Percentiles rank a stretch among this genome's conserved stretches.
Conservation (phyloP, 1,284 basidiomycete species). For the Porogramme epimiltina region DNA sequence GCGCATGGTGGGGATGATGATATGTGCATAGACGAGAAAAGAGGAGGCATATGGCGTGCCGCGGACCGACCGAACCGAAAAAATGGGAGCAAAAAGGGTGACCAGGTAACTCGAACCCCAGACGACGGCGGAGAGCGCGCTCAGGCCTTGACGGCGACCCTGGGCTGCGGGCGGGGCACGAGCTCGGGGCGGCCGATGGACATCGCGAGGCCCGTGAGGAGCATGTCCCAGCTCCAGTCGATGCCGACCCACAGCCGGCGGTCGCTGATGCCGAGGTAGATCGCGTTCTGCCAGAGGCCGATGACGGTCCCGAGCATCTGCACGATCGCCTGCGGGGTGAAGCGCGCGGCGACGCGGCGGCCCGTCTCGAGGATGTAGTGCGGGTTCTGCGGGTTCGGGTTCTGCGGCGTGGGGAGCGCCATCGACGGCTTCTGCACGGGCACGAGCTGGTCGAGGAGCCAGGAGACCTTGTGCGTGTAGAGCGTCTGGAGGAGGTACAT, state of each 20-base stretch:
- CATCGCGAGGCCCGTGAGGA: slow-evolving; percentile 44
- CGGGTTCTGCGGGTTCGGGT: slow-evolving; percentile 17
- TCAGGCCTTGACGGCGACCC: slow-evolving; percentile 1
- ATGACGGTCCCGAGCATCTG: slow-evolving; percentile 43
- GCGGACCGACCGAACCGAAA: slow-evolving; percentile 1
- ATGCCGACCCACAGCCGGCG: slow-evolving; percentile 56
- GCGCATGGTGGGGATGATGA: not conserved
- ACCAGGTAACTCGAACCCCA: not conserved
- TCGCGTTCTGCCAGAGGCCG: slow-evolving; percentile 65
- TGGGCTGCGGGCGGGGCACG: slow-evolving; percentile 13
- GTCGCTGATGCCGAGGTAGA: slow-evolving; percentile 61
- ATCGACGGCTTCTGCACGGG: slow-evolving; percentile 41
- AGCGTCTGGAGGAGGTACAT: slow-evolving; percentile 59
- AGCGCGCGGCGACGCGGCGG: slow-evolving; percentile 30
- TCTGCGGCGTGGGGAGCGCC: slow-evolving; percentile 10
- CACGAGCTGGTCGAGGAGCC: slow-evolving; percentile 51
- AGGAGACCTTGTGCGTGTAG: slow-evolving; percentile 57
- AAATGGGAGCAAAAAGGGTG: not conserved
- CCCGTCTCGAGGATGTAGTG: slow-evolving; percentile 29
- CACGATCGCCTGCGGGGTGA: slow-evolving; percentile 38
- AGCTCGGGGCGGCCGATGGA: slow-evolving; percentile 13
- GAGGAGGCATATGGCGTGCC: slow-evolving; percentile 1
- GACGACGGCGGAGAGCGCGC: not conserved
- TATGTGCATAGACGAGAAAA: not conserved
- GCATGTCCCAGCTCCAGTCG: slow-evolving; percentile 59